These are phyloP conservation scores for Marasmius oreades DNA, from an alignment of 1,284 basidiomycete species.

Conservation along the genomic window DNA sequence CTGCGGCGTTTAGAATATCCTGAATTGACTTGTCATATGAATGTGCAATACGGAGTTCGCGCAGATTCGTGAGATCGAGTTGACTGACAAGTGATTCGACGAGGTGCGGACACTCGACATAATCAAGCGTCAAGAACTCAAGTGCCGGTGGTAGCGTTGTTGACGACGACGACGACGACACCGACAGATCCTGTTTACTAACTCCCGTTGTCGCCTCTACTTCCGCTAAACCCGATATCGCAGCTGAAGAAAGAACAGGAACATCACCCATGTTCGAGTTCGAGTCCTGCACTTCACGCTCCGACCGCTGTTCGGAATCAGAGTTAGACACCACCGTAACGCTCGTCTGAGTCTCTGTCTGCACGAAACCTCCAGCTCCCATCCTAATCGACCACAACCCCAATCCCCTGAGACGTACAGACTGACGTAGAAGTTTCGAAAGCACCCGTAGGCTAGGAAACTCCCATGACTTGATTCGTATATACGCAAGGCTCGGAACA, in stretches of 20 bases:
- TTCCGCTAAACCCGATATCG: not conserved
- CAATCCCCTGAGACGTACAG: slow-evolving; percentile 30
- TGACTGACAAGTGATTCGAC: slow-evolving; percentile 34
- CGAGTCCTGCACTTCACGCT: not conserved
- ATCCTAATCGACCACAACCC: slow-evolving; percentile 31
- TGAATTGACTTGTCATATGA: slow-evolving; percentile 32
- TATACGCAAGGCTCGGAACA: slow-evolving; percentile 30
- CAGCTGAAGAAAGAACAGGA: too few species aligned
- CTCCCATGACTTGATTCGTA: slow-evolving; percentile 36
- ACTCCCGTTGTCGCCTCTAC: too few species aligned
- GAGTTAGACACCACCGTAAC: not conserved
- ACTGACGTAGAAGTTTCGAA: slow-evolving; percentile 26
- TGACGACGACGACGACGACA: not conserved
- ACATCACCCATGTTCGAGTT: too few species aligned
- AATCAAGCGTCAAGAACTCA: slow-evolving; percentile 37
- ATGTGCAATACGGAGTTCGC: slow-evolving; percentile 38
- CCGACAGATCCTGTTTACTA: not conserved
- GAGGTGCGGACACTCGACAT: slow-evolving; percentile 31
- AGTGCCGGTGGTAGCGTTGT: slow-evolving; percentile 13
- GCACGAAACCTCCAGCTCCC: slow-evolving; percentile 3
- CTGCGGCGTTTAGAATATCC: slow-evolving; percentile 29
- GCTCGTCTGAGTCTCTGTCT: not conserved
- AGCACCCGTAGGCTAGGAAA: slow-evolving; percentile 33
- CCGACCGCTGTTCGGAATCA: not conserved
- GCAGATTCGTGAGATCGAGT: slow-evolving; percentile 30